Evolutionary conservation across 805 yeast genomes (phyloP).

Genomic region (Yamadazyma sp.): DNA sequence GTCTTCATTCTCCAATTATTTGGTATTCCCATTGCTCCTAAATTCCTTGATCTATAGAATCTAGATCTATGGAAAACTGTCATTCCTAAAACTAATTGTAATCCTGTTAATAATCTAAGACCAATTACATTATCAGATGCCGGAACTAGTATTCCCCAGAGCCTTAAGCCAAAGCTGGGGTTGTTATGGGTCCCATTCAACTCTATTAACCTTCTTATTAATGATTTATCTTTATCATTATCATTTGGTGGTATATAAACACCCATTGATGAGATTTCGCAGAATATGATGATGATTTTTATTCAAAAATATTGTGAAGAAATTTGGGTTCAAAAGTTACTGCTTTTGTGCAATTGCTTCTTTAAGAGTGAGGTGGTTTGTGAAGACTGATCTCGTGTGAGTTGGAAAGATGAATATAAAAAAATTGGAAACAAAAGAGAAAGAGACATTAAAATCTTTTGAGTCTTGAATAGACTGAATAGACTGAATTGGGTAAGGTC

Average conservation of each 20-base stretch:
- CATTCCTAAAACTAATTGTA: slow-evolving; percentile 53
- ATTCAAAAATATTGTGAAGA: too few species aligned
- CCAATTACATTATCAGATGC: slow-evolving; percentile 64
- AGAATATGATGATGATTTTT: too few species aligned
- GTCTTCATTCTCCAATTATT: slow-evolving; percentile 12
- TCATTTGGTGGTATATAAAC: slow-evolving; percentile 35
- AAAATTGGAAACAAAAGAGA: too few species aligned
- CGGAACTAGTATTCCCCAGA: slow-evolving; percentile 74
- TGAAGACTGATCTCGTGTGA: too few species aligned
- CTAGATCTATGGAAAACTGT: slow-evolving; percentile 19
- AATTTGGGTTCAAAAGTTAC: too few species aligned
- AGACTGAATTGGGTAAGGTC: too few species aligned
- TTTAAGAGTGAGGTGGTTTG: too few species aligned
- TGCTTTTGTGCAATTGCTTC: too few species aligned
- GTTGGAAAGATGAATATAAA: too few species aligned
- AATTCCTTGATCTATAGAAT: slow-evolving; percentile 12
- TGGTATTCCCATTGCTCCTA: slow-evolving; percentile 10
- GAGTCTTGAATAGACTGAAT: too few species aligned
- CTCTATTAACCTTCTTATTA: too few species aligned
- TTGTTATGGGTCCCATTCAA: slow-evolving; percentile 11
- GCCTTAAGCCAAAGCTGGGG: slow-evolving; percentile 57
- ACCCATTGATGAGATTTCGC: slow-evolving; percentile 28
- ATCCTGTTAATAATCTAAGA: slow-evolving; percentile 47
- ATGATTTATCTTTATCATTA: slow-evolving; percentile 11
- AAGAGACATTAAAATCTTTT: too few species aligned